Percentiles rank a stretch among this genome's conserved stretches.
Evolutionary conservation across 768 basidiomycete species (phyloP).

Genomic region (Lactifluus piperatus): DNA sequence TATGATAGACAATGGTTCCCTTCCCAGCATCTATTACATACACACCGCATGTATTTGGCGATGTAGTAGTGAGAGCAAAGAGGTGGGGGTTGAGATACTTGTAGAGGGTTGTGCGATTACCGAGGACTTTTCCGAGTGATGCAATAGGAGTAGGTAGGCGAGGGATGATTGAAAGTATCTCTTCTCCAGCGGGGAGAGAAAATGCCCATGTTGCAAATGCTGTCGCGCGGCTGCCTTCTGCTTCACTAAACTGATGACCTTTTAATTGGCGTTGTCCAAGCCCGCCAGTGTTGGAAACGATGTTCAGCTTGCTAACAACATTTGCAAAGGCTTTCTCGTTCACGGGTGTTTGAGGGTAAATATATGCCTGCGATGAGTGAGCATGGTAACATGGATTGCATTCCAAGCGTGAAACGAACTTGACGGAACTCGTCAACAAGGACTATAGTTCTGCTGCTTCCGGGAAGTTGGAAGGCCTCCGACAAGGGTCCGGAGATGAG

Average conservation of each 20-base stretch:
- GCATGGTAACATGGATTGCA: neutral
- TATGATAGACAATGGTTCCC: slow-evolving; percentile 66
- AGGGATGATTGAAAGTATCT: slow-evolving; percentile 43
- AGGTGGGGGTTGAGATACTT: slow-evolving; percentile 89
- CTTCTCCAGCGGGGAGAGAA: slow-evolving; percentile 46
- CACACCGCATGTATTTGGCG: slow-evolving; percentile 42
- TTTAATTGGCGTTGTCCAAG: slow-evolving; percentile 39
- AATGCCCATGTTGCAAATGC: slow-evolving; percentile 62
- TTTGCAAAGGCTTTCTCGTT: slow-evolving; percentile 37
- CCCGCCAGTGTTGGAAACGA: slow-evolving; percentile 44
- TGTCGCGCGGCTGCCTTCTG: slow-evolving; percentile 36
- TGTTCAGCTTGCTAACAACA: slow-evolving; percentile 39
- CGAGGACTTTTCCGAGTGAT: slow-evolving; percentile 75
- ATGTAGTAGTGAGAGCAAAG: slow-evolving; percentile 50
- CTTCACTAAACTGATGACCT: slow-evolving; percentile 46
- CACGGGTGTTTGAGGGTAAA: slow-evolving; percentile 54
- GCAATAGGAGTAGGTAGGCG: slow-evolving; percentile 52
- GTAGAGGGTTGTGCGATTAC: slow-evolving; percentile 82
- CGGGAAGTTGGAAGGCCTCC: slow-evolving; percentile 47
- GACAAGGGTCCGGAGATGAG: slow-evolving; percentile 49
- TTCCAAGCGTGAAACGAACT: slow-evolving; percentile 31
- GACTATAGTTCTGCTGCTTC: slow-evolving; percentile 41
- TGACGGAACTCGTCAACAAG: slow-evolving; percentile 73
- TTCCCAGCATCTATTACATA: slow-evolving; percentile 76
- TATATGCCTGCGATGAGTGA: slow-evolving; percentile 37